phyloP scores from a whole-genome alignment of 768 basidiomycete species.

The Neoboletus magnificus region DNA sequence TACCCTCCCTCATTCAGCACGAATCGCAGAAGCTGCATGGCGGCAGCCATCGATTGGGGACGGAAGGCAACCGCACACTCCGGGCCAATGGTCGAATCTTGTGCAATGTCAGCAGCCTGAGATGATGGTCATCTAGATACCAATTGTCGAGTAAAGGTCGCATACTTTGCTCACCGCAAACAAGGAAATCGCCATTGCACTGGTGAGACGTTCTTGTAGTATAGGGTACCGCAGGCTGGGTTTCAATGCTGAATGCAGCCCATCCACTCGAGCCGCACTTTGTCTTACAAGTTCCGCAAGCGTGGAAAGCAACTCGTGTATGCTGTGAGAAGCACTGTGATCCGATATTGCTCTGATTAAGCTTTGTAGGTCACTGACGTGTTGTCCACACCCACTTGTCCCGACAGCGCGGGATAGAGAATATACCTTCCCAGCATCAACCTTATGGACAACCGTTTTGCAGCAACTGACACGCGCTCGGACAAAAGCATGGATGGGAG shows the following conservation, averaged over 20 bases:
- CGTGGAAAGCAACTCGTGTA: slow-evolving; percentile 10
- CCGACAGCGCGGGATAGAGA: slow-evolving; percentile 39
- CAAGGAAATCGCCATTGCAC: slow-evolving; percentile 36
- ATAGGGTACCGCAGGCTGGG: slow-evolving; percentile 8
- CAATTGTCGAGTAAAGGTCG: neutral
- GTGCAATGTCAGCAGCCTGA: slow-evolving; percentile 23
- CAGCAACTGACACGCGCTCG: slow-evolving; percentile 52
- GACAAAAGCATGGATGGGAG: slow-evolving; percentile 47
- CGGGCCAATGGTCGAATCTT: neutral
- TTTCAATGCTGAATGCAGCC: slow-evolving; percentile 3
- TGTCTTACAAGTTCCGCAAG: slow-evolving; percentile 22
- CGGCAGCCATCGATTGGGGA: slow-evolving; percentile 43
- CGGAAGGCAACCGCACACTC: slow-evolving; percentile 30
- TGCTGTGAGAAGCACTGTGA: slow-evolving; percentile 6
- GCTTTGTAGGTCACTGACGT: slow-evolving; percentile 16
- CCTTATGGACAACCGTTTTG: slow-evolving; percentile 54
- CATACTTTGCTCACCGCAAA: slow-evolving; percentile 31
- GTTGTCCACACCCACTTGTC: slow-evolving; percentile 10
- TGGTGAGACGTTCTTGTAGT: slow-evolving; percentile 29
- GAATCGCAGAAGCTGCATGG: slow-evolving; percentile 44
- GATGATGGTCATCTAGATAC: neutral
- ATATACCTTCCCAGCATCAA: slow-evolving; percentile 56
- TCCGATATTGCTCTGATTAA: neutral
- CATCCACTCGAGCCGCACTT: slow-evolving; percentile 15
- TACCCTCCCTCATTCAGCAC: slow-evolving; percentile 34